Conservation (phyloP, 441 rosid genomes). For the Populus hybrid region DNA sequence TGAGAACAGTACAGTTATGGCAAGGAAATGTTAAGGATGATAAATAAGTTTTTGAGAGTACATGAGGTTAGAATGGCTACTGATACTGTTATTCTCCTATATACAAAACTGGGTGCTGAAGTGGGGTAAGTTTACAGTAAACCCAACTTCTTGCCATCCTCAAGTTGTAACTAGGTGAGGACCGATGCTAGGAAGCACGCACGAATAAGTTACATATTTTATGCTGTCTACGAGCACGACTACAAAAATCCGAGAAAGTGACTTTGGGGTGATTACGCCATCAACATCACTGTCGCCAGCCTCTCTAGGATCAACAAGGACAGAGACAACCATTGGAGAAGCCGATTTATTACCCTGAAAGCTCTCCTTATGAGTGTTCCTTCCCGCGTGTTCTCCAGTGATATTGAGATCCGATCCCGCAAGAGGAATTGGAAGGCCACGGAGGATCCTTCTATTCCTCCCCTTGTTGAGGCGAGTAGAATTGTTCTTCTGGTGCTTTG, state of each 20-base stretch:
- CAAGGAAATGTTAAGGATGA: neutral
- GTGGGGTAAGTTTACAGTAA: neutral
- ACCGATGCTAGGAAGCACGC: conserved; percentile 66
- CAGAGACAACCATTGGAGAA: conserved; percentile 88
- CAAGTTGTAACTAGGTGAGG: conserved; percentile 70
- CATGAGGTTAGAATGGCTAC: neutral
- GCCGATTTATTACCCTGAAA: conserved; percentile 56
- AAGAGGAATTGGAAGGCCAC: conserved; percentile 52
- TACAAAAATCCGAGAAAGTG: conserved; percentile 82
- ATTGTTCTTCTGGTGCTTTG: conserved; percentile 47
- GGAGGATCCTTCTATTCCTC: conserved; percentile 72
- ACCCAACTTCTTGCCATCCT: conserved; percentile 21
- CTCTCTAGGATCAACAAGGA: conserved; percentile 94
- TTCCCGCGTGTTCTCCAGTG: conserved; percentile 38
- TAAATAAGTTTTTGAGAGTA: too few species aligned
- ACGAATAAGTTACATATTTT: conserved; percentile 93
- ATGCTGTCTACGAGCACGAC: conserved; percentile 88
- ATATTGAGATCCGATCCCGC: conserved; percentile 49
- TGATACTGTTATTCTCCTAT: conserved; percentile 27
- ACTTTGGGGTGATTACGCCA: conserved; percentile 65
- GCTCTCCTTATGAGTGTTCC: conserved; percentile 37
- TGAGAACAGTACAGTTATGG: neutral
- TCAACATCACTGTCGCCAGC: conserved; percentile 67
- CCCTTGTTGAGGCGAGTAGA: conserved; percentile 36
- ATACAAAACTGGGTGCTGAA: conserved; percentile 35